Percentiles rank a stretch among this genome's conserved stretches.
Conservation (phyloP, 2,329 filamentous ascomycete genomes). For the Fusarium secorum region DNA sequence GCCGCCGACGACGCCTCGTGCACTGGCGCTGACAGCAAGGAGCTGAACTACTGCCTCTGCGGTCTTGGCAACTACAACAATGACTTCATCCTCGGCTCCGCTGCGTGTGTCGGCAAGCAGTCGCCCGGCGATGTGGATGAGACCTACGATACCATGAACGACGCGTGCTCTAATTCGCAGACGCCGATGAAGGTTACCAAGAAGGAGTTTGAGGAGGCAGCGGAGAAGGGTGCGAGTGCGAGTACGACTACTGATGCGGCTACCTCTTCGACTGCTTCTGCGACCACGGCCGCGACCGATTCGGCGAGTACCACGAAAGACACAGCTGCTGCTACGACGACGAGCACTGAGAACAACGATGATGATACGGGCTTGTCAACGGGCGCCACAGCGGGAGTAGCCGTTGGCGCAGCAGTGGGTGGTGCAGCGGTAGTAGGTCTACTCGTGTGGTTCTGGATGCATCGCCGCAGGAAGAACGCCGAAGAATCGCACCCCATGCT, state of each 20-base stretch:
- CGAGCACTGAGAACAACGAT: not conserved
- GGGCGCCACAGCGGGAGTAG: conserved; percentile 51
- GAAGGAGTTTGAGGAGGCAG: conserved; percentile 50
- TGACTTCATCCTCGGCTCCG: conserved; percentile 57
- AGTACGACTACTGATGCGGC: not conserved
- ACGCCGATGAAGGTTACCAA: conserved; percentile 55
- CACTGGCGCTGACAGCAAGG: conserved; percentile 47
- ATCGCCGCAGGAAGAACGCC: conserved; percentile 39
- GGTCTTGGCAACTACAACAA: conserved; percentile 50
- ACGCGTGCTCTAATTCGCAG: conserved; percentile 54
- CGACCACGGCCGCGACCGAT: not conserved
- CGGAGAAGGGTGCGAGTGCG: conserved; percentile 6
- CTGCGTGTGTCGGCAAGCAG: conserved; percentile 53
- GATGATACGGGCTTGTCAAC: conserved; percentile 44
- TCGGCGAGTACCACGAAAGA: not conserved
- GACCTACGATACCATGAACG: conserved; percentile 55
- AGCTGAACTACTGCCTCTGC: conserved; percentile 61
- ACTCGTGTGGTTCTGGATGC: conserved; percentile 40
- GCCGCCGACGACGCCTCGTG: conserved; percentile 53
- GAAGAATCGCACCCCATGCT: conserved; percentile 47
- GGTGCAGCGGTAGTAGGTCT: conserved; percentile 42
- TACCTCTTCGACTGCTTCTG: conserved; percentile 1
- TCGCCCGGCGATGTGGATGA: conserved; percentile 48
- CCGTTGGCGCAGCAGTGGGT: conserved; percentile 46
- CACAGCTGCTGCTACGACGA: not conserved